Conservation (phyloP, 108 stramenopile species). For the Nitzschia sp. region DNA sequence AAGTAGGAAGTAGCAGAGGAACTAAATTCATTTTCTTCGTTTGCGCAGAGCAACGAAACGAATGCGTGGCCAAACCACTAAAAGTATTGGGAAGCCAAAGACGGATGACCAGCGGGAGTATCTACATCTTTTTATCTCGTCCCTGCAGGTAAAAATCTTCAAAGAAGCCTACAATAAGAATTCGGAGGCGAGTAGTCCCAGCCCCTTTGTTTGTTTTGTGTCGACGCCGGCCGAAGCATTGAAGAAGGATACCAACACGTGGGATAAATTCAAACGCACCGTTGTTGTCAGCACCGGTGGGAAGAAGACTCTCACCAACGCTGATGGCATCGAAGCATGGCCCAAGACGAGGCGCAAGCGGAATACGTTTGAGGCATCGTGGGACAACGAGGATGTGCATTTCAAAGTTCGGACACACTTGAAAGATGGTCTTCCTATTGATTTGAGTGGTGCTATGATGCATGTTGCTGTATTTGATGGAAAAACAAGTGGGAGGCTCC, state of each 20-base stretch:
- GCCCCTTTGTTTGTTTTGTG: slow-evolving; percentile 40
- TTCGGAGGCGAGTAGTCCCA: slow-evolving; percentile 13
- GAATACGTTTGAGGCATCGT: slow-evolving; percentile 32
- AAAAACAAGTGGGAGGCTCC: slow-evolving; percentile 14
- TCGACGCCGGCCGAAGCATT: slow-evolving; percentile 34
- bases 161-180: background rate
- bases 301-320: background rate
- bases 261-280: slow-evolving; percentile 9
- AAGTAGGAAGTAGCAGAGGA: no score
- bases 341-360: slow-evolving; percentile 22
- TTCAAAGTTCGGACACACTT: slow-evolving; percentile 30
- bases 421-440: slow-evolving; percentile 35
- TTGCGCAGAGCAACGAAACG: no score
- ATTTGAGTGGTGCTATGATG: slow-evolving; percentile 46
- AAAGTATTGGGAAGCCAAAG: background rate
- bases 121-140: slow-evolving; percentile 40
- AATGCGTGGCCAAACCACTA: no score
- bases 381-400: slow-evolving; percentile 37
- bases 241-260: slow-evolving; percentile 4
- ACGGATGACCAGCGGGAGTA: background rate
- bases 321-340: slow-evolving; percentile 26
- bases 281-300: background rate
- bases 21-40: no score
- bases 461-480: slow-evolving; percentile 35
- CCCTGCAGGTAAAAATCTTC: slow-evolving; percentile 25